phyloP scores from a whole-genome alignment of 768 basidiomycete genomes.

The Leccinellum rugosiceps region DNA sequence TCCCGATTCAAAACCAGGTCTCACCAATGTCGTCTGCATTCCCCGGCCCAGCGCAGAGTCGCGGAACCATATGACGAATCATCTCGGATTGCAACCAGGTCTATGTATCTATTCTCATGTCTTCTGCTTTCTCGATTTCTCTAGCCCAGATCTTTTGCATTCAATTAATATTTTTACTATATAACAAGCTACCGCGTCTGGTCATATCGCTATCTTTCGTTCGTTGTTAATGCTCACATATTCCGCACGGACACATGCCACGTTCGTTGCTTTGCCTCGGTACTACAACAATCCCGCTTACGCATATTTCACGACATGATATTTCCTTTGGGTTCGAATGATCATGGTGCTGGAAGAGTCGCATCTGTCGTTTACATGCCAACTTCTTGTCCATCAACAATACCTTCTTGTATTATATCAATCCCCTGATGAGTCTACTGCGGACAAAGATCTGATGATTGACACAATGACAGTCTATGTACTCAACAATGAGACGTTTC shows the following conservation, averaged over 20 bases:
- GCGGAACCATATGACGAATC: conserved; percentile 20
- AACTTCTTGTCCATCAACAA: conserved; percentile 16
- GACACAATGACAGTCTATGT: neutral
- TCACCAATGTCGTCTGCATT: conserved; percentile 87
- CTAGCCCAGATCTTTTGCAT: conserved; percentile 17
- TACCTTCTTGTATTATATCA: conserved; percentile 23
- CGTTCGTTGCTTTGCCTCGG: conserved; percentile 8
- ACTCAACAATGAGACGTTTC: neutral
- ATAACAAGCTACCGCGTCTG: conserved; percentile 14
- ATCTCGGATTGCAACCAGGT: conserved; percentile 11
- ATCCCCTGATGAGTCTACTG: conserved; percentile 11
- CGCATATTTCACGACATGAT: conserved; percentile 12
- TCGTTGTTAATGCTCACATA: conserved; percentile 28
- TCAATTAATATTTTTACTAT: conserved; percentile 22
- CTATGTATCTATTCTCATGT: conserved; percentile 20
- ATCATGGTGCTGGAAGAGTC: conserved; percentile 10
- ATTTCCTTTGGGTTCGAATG: conserved; percentile 11
- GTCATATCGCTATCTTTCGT: conserved; percentile 25
- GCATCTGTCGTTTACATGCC: conserved; percentile 16
- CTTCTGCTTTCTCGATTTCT: conserved; percentile 11
- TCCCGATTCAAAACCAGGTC: conserved; percentile 44
- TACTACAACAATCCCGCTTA: conserved; percentile 15
- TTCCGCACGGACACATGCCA: conserved; percentile 14
- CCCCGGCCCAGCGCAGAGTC: conserved; percentile 38
- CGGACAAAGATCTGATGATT: neutral